Evolutionary conservation across 352 stramenopile species (phyloP).

Genomic region (Globisporangium acanthophoron): DNA sequence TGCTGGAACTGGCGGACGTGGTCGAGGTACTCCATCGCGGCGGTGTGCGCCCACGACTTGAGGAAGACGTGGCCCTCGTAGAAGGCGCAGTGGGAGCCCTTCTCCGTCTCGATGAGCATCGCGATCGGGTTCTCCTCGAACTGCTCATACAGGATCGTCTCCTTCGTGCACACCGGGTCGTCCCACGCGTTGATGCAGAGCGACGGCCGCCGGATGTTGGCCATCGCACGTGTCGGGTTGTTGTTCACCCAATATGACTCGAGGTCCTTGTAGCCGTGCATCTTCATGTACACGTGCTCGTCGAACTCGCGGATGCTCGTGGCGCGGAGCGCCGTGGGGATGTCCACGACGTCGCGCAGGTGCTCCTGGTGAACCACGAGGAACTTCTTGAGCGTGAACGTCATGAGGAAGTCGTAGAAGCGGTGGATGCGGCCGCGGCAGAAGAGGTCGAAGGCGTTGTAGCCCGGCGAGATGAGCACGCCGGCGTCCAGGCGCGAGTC

Average conservation of each 20-base stretch:
- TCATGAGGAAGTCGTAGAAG: constrained; percentile 77
- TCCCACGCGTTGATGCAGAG: constrained; percentile 76
- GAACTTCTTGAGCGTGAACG: constrained; percentile 64
- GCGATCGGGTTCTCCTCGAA: constrained; percentile 44
- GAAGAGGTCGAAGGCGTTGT: constrained; percentile 76
- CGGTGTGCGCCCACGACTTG: constrained; percentile 60
- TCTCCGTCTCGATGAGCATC: constrained; percentile 51
- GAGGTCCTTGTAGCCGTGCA: constrained; percentile 66
- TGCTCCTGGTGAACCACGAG: constrained; percentile 41
- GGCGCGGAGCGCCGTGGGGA: constrained; percentile 36
- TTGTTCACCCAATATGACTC: constrained; percentile 68
- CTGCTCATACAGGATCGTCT: constrained; percentile 58
- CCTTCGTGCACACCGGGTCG: constrained; percentile 70
- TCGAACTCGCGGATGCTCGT: constrained; percentile 68
- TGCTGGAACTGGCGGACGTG: constrained; percentile 37
- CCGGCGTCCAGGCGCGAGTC: constrained; percentile 44
- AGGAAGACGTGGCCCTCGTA: constrained; percentile 53
- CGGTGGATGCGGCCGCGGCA: constrained; percentile 54
- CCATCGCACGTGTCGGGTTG: constrained; percentile 64
- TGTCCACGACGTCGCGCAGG: constrained; percentile 41
- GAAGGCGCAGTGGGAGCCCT: constrained; percentile 76
- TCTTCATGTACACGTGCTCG: constrained; percentile 72
- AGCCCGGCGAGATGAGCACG: constrained; percentile 71
- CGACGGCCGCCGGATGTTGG: constrained; percentile 47
- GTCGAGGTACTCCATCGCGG: constrained; percentile 61